phyloP scores from a whole-genome alignment of 2,329 filamentous ascomycete species.

The Colletotrichum sp. region DNA sequence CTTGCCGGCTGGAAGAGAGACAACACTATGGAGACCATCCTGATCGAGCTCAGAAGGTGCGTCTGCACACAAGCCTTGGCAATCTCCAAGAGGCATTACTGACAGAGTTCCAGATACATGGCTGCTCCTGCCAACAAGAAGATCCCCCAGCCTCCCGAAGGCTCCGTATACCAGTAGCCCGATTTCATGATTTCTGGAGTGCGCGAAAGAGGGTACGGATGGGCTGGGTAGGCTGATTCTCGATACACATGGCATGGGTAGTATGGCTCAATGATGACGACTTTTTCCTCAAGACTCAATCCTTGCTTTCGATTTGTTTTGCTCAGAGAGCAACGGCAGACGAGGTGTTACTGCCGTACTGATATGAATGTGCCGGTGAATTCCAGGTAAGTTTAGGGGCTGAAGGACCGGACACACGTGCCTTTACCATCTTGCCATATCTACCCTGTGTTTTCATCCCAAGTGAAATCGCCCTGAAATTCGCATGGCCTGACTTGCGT shows the following conservation, averaged over 20 bases:
- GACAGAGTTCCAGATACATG: conserved; percentile 75
- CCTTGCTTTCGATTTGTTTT: neutral
- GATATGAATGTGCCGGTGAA: neutral
- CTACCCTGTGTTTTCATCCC: neutral
- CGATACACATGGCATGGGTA: conserved; percentile 9
- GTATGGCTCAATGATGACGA: conserved; percentile 20
- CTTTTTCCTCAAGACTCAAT: neutral
- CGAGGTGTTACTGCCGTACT: neutral
- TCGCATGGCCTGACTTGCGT: neutral
- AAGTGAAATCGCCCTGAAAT: neutral
- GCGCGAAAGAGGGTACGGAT: neutral
- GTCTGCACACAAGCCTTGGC: conserved; percentile 23
- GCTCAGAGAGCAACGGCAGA: neutral
- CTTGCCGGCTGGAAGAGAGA: conserved; percentile 90
- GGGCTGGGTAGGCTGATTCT: neutral
- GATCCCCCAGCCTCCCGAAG: conserved; percentile 90
- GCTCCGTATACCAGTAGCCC: conserved; percentile 54
- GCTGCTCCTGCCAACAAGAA: conserved; percentile 92
- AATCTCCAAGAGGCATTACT: neutral
- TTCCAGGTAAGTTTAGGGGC: neutral
- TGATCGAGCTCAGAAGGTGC: conserved; percentile 84
- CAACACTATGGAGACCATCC: conserved; percentile 92
- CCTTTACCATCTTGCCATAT: neutral
- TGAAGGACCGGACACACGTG: neutral
- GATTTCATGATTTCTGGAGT: conserved; percentile 9